phyloP scores from a whole-genome alignment of 495 filamentous ascomycete genomes.

The Margaritispora aquatica region DNA sequence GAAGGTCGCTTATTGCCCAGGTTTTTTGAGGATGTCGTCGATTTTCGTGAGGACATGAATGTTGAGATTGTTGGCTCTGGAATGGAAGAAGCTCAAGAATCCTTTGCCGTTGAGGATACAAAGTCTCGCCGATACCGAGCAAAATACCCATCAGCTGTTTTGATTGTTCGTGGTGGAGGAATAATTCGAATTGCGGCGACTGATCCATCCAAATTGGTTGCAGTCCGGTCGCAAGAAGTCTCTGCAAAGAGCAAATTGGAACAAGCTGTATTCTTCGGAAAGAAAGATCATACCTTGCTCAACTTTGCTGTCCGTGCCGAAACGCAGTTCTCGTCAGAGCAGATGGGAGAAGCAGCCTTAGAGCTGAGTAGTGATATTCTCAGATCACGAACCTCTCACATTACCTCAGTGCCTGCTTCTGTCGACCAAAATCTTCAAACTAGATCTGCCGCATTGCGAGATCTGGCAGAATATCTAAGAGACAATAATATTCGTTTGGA shows the following conservation, averaged over 20 bases:
- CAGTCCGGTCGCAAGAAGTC: slow-evolving; percentile 43
- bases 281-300: slow-evolving; percentile 70
- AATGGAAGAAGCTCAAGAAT: slow-evolving; percentile 43
- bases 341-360: slow-evolving; percentile 73
- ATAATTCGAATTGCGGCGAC: slow-evolving; percentile 64
- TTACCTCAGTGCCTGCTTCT: slow-evolving; percentile 63
- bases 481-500: slow-evolving; percentile 47
- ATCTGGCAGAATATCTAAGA: slow-evolving; percentile 64
- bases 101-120: slow-evolving; percentile 33
- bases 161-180: slow-evolving; percentile 75
- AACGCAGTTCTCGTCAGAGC: slow-evolving; percentile 54
- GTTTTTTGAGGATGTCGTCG: slow-evolving; percentile 77
- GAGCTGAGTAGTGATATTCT: slow-evolving; percentile 79
- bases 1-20: slow-evolving; percentile 46
- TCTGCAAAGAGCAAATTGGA: slow-evolving; percentile 85
- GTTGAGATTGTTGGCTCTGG: slow-evolving; percentile 58
- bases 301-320: slow-evolving; percentile 62
- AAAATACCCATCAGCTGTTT: slow-evolving; percentile 58
- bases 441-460: slow-evolving; percentile 60
- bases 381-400: slow-evolving; percentile 62
- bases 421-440: slow-evolving; percentile 73
- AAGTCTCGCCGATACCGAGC: slow-evolving; percentile 41
- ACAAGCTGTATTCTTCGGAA: slow-evolving; percentile 89
- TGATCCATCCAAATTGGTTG: slow-evolving; percentile 44
- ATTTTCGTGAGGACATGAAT: slow-evolving; percentile 61